Conservation (phyloP, 1,284 basidiomycete species). For the Rhodotorula sp. region DNA sequence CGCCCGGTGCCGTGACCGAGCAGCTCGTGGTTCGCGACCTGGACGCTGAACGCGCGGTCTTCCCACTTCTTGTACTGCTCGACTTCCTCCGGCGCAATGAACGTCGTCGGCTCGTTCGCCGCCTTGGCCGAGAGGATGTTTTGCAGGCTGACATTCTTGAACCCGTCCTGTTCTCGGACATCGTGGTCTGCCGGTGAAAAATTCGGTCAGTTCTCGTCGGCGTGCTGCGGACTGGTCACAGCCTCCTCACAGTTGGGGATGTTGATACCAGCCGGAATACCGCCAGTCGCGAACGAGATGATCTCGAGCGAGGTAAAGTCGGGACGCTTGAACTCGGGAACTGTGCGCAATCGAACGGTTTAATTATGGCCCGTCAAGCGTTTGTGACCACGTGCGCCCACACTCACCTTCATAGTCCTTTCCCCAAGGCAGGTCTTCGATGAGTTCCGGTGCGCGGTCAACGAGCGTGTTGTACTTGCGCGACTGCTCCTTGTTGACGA, state of each 20-base stretch:
- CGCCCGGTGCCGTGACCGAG: conserved; percentile 61
- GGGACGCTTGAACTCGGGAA: conserved; percentile 65
- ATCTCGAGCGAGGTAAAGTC: conserved; percentile 67
- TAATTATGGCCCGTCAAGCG: not conserved
- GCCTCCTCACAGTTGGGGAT: conserved; percentile 51
- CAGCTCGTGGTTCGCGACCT: conserved; percentile 46
- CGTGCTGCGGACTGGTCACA: conserved; percentile 55
- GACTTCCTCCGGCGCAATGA: conserved; percentile 70
- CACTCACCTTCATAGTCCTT: conserved; percentile 71
- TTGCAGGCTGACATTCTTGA: conserved; percentile 60
- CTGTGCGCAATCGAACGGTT: conserved; percentile 3
- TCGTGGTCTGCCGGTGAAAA: conserved; percentile 56
- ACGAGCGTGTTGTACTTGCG: conserved; percentile 68
- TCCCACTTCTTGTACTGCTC: conserved; percentile 74
- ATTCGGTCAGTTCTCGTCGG: too few relatives aligned
- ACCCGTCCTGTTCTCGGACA: conserved; percentile 71
- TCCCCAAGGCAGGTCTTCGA: conserved; percentile 80
- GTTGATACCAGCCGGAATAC: conserved; percentile 73
- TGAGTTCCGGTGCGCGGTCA: conserved; percentile 67
- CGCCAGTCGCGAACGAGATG: conserved; percentile 65
- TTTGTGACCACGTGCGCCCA: not conserved
- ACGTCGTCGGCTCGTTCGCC: conserved; percentile 67
- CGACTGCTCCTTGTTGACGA: conserved; percentile 55
- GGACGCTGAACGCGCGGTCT: conserved; percentile 71
- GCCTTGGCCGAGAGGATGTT: conserved; percentile 80